Evolutionary conservation across 495 filamentous ascomycete species (phyloP), one percentile per base, ranked within the genome.

Genomic region (Penicillium canescens): DNA sequence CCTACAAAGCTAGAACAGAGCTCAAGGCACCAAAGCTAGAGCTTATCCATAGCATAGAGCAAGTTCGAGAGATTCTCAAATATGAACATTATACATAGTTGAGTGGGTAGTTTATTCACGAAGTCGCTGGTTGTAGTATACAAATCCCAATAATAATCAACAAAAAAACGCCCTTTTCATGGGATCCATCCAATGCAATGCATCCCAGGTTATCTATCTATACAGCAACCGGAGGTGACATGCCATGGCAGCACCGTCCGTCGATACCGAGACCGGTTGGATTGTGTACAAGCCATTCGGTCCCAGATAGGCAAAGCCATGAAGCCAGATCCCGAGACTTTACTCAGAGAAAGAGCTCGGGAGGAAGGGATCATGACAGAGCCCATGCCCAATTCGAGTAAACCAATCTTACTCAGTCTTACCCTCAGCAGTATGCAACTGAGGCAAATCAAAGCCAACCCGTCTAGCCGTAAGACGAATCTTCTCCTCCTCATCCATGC

Each of bases 391-490:
- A 39, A 26, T 4, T 21, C 3, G 16, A 14, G 16, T 41, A 28
- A 42, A 37, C 38, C 23, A 26, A 16, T 34, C 13, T 53, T 46
- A 52, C 41, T 56, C 55, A 41, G 57, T 26, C 54, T 56, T 59
- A 18, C 16, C 63, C 63, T 68, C 62, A 45, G 62, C 10, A 23
- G 35, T 37, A 55, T 67, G 50, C 43, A 65, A 38, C 26, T 56
- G 67, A 11, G 93, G 93, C 67, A 98, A 70, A 73, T 95, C 80
- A 84, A 96, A 87, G 23, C 93, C 94, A 41, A 97, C 90, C 70
- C 90, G 81, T 70, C 89, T 76, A 12, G 94, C 93, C 53, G 90
- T 89, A 77, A 96, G 73, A 51, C 89, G 64, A 37, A 96, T 84
- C 56, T 84, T 77, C 75, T 95, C 91, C 72, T 95, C 90, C 71